Base-by-base conservation (phyloP, 2,329 filamentous ascomycete genomes). In the Aspergillus awamori region DNA sequence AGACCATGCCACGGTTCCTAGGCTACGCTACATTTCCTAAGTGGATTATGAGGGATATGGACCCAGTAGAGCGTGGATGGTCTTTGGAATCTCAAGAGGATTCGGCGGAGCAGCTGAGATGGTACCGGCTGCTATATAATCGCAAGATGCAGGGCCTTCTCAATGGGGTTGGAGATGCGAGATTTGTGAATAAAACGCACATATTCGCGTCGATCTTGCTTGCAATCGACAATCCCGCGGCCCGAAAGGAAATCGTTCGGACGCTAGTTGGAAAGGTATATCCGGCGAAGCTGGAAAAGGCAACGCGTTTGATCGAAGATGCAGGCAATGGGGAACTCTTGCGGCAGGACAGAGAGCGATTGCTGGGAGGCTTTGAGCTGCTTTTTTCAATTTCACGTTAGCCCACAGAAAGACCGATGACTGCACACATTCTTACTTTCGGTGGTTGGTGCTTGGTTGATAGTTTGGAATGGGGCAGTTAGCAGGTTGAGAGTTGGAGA, bases 1-100 rank as follows among this genome's bases (percentile, higher is more conserved):
- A 56, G n/a, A 56, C 53, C 26, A 56, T 56, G 53, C 53, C 53
- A 26, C 53, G 53, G n/a, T 56, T 47, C 26, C 26, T 56, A 11
- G 53, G 53, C 24, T 56, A 47, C 17, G n/a, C 53, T 15, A 20
- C n/a, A 26, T 56, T 56, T 10, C 53, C 53, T n/a, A 15, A 17
- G n/a, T 56, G 53, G 53, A 56, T 56, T 7, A 56, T 28, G 22
- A 30, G 39, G 26, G 24, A 56, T 45, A 15, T 56, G 26, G 43
- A 56, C 8, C 39, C 39, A 10, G n/a, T 47, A 28, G 39, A 5
- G 24, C 20, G 33, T 17, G 11, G 3, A 26, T 26, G 3, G n/a
- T 10, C 41, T 17, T n/a, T 22, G 26, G 33, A 39, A 6, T 7
- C n/a, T 33, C 26, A 33, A 8, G 53, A 56, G 41, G 53, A 56